Evolutionary conservation across 257 asterid species (phyloP).

Genomic region (Agastache rugosa): DNA sequence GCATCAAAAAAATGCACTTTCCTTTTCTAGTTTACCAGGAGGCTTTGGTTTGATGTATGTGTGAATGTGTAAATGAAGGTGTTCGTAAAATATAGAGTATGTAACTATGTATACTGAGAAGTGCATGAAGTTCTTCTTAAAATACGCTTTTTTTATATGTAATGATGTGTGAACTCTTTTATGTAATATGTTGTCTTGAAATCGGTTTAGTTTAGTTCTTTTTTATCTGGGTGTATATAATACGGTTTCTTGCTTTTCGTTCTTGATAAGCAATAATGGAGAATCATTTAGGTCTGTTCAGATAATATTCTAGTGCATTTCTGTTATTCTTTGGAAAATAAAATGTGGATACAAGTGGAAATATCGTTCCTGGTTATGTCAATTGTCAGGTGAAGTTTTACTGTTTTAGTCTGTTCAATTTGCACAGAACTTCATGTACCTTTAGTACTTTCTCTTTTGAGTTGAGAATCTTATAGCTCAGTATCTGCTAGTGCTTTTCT

Average conservation of each 20-base stretch:
- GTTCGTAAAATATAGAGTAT: conserved; percentile 1
- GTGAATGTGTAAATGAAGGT: conserved; percentile 7
- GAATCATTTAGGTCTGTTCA: conserved; percentile 2
- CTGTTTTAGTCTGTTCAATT: too few relatives aligned
- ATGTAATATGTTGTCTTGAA: background rate
- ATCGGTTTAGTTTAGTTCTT: conserved; percentile 13
- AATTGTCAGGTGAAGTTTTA: too few relatives aligned
- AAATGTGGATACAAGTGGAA: background rate
- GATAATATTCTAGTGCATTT: background rate
- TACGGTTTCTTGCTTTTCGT: conserved; percentile 9
- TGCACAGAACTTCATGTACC: too few relatives aligned
- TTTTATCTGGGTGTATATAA: conserved; percentile 1
- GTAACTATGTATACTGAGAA: conserved; percentile 10
- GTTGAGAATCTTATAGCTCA: too few relatives aligned
- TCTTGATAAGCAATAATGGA: background rate
- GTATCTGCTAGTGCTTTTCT: too few relatives aligned
- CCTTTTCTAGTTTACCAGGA: conserved; percentile 15
- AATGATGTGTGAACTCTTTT: background rate
- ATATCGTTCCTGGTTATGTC: background rate
- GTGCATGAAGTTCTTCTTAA: background rate
- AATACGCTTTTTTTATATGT: background rate
- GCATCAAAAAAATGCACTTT: background rate
- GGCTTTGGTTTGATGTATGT: conserved; percentile 9
- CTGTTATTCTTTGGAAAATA: background rate
- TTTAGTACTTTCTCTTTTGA: too few relatives aligned